Conservation (phyloP, 352 stramenopile genomes). For the Phytophthora colocasiae region DNA sequence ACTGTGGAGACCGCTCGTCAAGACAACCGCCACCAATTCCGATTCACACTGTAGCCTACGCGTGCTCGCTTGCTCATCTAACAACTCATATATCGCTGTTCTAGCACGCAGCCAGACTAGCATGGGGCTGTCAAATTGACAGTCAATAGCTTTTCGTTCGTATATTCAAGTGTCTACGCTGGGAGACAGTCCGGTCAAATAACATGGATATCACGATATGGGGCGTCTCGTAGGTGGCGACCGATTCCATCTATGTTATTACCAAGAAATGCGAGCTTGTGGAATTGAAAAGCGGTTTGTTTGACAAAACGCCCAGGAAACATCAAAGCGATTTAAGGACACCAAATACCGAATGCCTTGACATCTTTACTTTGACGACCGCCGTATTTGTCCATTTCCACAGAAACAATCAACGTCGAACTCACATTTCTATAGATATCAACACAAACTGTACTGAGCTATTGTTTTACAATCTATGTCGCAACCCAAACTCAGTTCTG, state of each 20-base stretch:
- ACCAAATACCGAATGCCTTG: too few species aligned
- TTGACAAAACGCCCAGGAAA: too few species aligned
- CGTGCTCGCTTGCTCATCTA: conserved; percentile 17
- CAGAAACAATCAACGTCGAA: not conserved
- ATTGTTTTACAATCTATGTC: not conserved
- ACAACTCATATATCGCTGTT: not conserved
- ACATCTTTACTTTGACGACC: too few species aligned
- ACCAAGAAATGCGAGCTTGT: not conserved
- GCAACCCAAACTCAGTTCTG: conserved; percentile 6
- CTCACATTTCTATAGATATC: not conserved
- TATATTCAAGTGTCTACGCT: too few species aligned
- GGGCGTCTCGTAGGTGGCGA: not conserved
- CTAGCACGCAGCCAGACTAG: not conserved
- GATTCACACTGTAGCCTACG: not conserved
- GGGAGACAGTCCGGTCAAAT: not conserved
- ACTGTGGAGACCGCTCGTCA: not conserved
- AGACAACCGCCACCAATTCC: conserved; percentile 11
- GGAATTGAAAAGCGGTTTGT: too few species aligned
- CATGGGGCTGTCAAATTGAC: not conserved
- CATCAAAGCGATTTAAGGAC: too few species aligned
- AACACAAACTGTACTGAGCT: not conserved
- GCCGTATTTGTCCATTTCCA: not conserved
- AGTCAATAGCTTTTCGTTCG: not conserved
- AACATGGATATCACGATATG: not conserved
- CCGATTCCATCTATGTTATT: not conserved